Conservation (phyloP, 2,329 filamentous ascomycete species). For the Alternaria solani region DNA sequence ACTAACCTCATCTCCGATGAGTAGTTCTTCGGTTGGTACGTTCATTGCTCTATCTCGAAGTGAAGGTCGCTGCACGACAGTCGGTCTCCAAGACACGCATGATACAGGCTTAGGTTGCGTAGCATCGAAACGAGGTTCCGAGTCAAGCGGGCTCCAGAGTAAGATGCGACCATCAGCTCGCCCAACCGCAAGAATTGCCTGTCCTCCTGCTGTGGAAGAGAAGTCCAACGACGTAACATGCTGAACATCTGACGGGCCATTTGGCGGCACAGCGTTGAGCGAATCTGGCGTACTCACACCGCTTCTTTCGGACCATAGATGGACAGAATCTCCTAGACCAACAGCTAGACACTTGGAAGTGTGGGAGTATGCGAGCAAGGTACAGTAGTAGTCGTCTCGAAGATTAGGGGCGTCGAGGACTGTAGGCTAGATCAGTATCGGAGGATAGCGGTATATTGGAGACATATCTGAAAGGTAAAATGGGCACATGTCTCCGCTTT, state of each 20-base stretch:
- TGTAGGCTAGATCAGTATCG: conserved; percentile 57
- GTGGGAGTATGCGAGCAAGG: conserved; percentile 82
- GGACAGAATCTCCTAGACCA: conserved; percentile 79
- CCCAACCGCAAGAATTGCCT: conserved; percentile 84
- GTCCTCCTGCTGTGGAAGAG: conserved; percentile 78
- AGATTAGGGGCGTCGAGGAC: conserved; percentile 88
- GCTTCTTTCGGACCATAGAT: conserved; percentile 83
- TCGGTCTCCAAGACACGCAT: conserved; percentile 83
- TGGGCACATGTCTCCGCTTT: conserved; percentile 63
- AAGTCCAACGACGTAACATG: conserved; percentile 88
- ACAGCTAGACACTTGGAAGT: conserved; percentile 81
- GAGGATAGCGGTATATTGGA: conserved; percentile 1
- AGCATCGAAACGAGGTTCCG: conserved; percentile 75
- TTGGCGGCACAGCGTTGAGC: conserved; percentile 60
- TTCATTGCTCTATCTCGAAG: conserved; percentile 58
- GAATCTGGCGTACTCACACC: conserved; percentile 69
- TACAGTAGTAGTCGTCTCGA: conserved; percentile 97
- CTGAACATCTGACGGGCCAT: conserved; percentile 27
- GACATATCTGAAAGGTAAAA: conserved; percentile 78
- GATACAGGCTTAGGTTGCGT: conserved; percentile 76
- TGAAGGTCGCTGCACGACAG: conserved; percentile 60
- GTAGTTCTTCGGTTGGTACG: conserved; percentile 79
- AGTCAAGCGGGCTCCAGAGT: conserved; percentile 79
- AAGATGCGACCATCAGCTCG: conserved; percentile 78
- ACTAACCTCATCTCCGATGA: conserved; percentile 85